Conservation (phyloP, 1,284 basidiomycete species). For the Pseudozyma flocculosa region DNA sequence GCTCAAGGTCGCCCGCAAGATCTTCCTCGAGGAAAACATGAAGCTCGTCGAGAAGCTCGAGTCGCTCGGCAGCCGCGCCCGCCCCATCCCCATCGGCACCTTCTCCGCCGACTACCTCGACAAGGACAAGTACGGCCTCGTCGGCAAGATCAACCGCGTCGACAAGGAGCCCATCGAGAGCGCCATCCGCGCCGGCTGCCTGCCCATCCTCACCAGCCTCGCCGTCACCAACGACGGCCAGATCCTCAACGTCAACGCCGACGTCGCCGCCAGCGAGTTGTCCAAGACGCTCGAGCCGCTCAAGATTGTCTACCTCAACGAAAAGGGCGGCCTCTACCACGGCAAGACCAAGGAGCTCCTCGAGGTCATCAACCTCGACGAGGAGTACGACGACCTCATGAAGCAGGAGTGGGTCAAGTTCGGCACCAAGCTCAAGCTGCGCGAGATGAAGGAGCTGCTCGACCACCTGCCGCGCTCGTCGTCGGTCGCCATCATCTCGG, state of each 20-base stretch:
- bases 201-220: slow-evolving; percentile 56
- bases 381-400: slow-evolving; percentile 96
- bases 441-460: slow-evolving; percentile 98
- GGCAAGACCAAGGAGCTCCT: slow-evolving; percentile 70
- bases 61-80: slow-evolving; percentile 54
- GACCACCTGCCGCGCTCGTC: slow-evolving; percentile 97
- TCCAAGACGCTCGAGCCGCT: slow-evolving; percentile 58
- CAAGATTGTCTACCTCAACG: slow-evolving; percentile 98
- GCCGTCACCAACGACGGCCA: slow-evolving; percentile 56
- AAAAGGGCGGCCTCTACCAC: slow-evolving; percentile 97
- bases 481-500: slow-evolving; percentile 95
- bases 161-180: slow-evolving; percentile 59
- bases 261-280: slow-evolving; percentile 56
- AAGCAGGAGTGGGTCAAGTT: slow-evolving; percentile 99
- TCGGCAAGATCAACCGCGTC: slow-evolving; percentile 56
- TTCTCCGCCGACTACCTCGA: slow-evolving; percentile 56
- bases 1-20: slow-evolving; percentile 54
- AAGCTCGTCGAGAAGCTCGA: slow-evolving; percentile 57
- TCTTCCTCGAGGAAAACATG: slow-evolving; percentile 58
- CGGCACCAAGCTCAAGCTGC: slow-evolving; percentile 97
- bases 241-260: slow-evolving; percentile 58
- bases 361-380: slow-evolving; percentile 94
- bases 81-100: slow-evolving; percentile 56
- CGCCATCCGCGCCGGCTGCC: slow-evolving; percentile 56
- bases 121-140: slow-evolving; percentile 58